These are phyloP conservation scores for Boletales sp. DNA, from an alignment of 768 basidiomycete genomes.

Conservation along the genomic window DNA sequence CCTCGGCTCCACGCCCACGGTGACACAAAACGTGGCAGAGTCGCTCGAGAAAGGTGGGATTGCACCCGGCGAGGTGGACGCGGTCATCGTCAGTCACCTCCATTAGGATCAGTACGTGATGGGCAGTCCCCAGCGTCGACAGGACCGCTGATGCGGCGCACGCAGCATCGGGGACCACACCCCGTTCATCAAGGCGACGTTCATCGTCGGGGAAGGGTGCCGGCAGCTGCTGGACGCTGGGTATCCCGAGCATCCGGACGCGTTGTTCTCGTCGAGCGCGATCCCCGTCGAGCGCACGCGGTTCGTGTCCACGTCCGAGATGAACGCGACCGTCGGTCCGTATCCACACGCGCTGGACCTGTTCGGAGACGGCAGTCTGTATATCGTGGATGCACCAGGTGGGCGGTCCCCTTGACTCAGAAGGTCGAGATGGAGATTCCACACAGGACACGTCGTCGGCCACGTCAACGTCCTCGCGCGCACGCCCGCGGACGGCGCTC, in stretches of 20 bases:
- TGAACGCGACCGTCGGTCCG: conserved; percentile 42
- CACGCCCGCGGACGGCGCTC: conserved; percentile 48
- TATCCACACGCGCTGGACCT: conserved; percentile 50
- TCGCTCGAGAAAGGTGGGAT: conserved; percentile 50
- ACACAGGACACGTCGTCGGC: conserved; percentile 45
- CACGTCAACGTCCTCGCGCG: conserved; percentile 54
- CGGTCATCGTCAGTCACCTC: conserved; percentile 48
- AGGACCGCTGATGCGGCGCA: no score
- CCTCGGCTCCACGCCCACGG: conserved; percentile 3
- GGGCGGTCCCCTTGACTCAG: background rate
- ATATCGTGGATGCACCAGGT: conserved; percentile 53
- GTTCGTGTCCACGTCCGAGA: conserved; percentile 34
- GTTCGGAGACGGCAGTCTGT: conserved; percentile 56
- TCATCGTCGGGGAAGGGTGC: conserved; percentile 45
- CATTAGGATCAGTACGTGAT: conserved; percentile 45
- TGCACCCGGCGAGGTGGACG: conserved; percentile 39
- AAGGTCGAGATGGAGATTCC: background rate
- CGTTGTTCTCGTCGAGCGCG: conserved; percentile 29
- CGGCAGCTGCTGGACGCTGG: conserved; percentile 34
- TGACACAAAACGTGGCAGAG: conserved; percentile 40
- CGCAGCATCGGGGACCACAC: conserved; percentile 44
- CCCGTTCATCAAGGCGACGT: conserved; percentile 43
- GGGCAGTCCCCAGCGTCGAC: background rate
- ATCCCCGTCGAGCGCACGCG: conserved; percentile 38
- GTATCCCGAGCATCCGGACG: conserved; percentile 41